Conservation (phyloP, 106 monocot species). For the Apostasia ramifera region DNA sequence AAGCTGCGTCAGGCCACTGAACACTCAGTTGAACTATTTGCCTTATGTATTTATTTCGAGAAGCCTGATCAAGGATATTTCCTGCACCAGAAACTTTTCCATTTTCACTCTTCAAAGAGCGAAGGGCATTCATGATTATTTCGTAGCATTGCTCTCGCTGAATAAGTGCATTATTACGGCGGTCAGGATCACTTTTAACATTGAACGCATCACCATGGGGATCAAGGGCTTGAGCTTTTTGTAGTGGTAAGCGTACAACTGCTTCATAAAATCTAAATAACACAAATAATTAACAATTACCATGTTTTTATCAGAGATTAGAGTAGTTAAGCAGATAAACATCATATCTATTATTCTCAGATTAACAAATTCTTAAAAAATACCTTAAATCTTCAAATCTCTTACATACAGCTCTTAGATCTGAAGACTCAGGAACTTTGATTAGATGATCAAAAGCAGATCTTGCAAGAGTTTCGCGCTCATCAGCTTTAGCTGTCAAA, state of each 20-base stretch:
- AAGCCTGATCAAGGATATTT: slow-evolving; percentile 49
- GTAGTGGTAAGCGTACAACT: slow-evolving; percentile 82
- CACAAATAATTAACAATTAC: neutral
- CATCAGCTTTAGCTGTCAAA: slow-evolving; percentile 25
- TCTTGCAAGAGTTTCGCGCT: slow-evolving; percentile 75
- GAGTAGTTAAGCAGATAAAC: neutral
- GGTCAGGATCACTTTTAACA: slow-evolving; percentile 40
- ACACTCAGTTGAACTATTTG: slow-evolving; percentile 92
- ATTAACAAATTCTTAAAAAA: neutral
- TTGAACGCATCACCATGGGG: slow-evolving; percentile 51
- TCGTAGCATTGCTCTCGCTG: slow-evolving; percentile 75
- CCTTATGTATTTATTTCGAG: slow-evolving; percentile 52
- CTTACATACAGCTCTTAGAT: slow-evolving; percentile 73
- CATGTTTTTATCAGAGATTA: neutral
- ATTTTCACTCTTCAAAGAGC: slow-evolving; percentile 49
- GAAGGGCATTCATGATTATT: slow-evolving; percentile 70
- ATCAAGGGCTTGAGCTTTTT: slow-evolving; percentile 80
- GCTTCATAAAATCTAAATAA: slow-evolving; percentile 93
- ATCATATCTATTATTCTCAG: neutral
- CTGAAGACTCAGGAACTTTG: slow-evolving; percentile 72
- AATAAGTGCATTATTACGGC: slow-evolving; percentile 30
- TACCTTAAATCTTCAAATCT: slow-evolving; percentile 93
- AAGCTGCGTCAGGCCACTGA: slow-evolving; percentile 76
- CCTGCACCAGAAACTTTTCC: slow-evolving; percentile 31
- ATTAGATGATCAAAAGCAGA: slow-evolving; percentile 70